Percentiles rank a stretch among this genome's conserved stretches.
phyloP scores from a whole-genome alignment of 1,284 basidiomycete species.

The Wolfiporia cocos region DNA sequence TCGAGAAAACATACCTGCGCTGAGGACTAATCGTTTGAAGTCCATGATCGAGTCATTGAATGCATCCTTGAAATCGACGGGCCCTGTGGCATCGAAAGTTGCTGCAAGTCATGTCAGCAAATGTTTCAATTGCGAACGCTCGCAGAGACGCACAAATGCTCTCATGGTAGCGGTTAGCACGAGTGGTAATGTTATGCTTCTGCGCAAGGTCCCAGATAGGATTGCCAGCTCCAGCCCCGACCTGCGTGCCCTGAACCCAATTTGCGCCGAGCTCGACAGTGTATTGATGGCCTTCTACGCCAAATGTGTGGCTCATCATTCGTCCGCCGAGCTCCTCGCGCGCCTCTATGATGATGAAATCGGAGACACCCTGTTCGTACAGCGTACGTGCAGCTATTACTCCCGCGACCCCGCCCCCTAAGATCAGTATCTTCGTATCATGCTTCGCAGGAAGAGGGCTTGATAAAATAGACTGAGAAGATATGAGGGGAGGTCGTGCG shows the following conservation, averaged over 20 bases:
- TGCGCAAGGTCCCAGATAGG: conserved; percentile 56
- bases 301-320: conserved; percentile 43
- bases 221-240: conserved; percentile 44
- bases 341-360: conserved; percentile 61
- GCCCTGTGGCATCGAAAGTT: conserved; percentile 45
- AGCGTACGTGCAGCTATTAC: conserved; percentile 61
- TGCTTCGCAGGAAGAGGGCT: conserved; percentile 1
- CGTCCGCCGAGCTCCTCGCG: conserved; percentile 56
- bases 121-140: neutral
- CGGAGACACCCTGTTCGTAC: conserved; percentile 45
- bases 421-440: conserved; percentile 38
- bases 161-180: conserved; percentile 38
- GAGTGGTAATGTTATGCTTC: conserved; percentile 48
- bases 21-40: conserved; percentile 33
- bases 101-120: conserved; percentile 25
- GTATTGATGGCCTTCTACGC: conserved; percentile 28
- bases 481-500: no score
- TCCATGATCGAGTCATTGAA: conserved; percentile 34
- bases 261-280: conserved; percentile 61
- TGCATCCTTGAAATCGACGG: conserved; percentile 38
- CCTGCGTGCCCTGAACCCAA: conserved; percentile 67
- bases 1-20: conserved; percentile 31
- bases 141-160: conserved; percentile 39
- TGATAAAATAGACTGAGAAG: neutral
- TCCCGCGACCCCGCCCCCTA: conserved; percentile 64